Conservation (phyloP, 352 stramenopile species). For the Globisporangium spiculum region DNA sequence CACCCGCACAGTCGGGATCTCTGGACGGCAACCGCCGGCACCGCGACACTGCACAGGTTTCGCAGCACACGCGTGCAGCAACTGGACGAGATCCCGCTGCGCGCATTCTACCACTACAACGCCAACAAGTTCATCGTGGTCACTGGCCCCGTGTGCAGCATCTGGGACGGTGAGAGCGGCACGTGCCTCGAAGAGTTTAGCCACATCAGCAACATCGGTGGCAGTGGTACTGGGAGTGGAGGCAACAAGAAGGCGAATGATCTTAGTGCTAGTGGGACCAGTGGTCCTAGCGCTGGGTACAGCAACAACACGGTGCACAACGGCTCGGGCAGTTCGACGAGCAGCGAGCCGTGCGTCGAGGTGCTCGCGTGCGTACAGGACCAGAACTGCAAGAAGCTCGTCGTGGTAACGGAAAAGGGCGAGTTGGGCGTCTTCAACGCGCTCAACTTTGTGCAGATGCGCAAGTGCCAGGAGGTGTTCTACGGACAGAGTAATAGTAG, state of each 20-base stretch:
- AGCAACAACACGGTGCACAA: conserved; percentile 18
- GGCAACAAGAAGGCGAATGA: conserved; percentile 8
- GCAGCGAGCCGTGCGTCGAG: conserved; percentile 31
- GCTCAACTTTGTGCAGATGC: conserved; percentile 73
- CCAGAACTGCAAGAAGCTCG: conserved; percentile 55
- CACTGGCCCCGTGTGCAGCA: conserved; percentile 50
- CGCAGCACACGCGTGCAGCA: conserved; percentile 57
- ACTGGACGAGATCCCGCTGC: conserved; percentile 65
- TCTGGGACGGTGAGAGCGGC: conserved; percentile 69
- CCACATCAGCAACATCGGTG: conserved; percentile 30
- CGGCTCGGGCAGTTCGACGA: conserved; percentile 10
- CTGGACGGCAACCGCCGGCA: conserved; percentile 48
- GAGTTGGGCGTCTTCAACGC: conserved; percentile 68
- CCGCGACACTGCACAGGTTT: conserved; percentile 54
- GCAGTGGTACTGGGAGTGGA: background rate
- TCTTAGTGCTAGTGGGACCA: background rate
- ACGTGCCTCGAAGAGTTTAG: conserved; percentile 56
- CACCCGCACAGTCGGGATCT: conserved; percentile 56
- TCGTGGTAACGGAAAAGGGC: conserved; percentile 53
- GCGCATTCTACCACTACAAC: conserved; percentile 69
- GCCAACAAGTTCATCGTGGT: conserved; percentile 72
- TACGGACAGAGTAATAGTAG: conserved; percentile 1
- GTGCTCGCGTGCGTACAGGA: conserved; percentile 57
- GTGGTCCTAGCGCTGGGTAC: background rate
- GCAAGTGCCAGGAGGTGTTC: conserved; percentile 56